phyloP scores from a whole-genome alignment of 2,329 filamentous ascomycete species.

The Plenodomus biglobosus region DNA sequence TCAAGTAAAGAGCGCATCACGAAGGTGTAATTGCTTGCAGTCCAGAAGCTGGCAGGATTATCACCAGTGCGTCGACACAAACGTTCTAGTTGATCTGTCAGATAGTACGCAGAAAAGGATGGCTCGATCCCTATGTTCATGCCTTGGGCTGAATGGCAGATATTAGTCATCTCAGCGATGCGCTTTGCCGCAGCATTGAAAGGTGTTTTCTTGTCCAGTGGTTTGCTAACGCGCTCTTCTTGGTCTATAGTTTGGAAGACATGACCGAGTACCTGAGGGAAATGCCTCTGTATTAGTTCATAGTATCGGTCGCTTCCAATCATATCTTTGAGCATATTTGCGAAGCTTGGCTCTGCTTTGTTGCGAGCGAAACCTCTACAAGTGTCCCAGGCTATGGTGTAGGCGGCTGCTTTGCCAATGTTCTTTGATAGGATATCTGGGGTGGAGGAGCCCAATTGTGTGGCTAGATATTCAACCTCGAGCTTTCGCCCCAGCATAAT shows the following conservation, averaged over 20 bases:
- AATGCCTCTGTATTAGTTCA: slow-evolving; percentile 65
- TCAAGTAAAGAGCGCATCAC: slow-evolving; percentile 78
- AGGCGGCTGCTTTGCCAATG: slow-evolving; percentile 80
- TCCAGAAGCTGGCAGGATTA: slow-evolving; percentile 70
- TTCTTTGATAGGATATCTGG: slow-evolving; percentile 55
- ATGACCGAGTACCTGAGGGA: slow-evolving; percentile 73
- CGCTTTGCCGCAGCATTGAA: slow-evolving; percentile 64
- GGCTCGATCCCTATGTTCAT: slow-evolving; percentile 84
- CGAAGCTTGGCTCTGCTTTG: slow-evolving; percentile 57
- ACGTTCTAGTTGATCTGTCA: slow-evolving; percentile 73
- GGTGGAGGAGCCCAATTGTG: slow-evolving; percentile 35
- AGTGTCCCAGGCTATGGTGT: slow-evolving; percentile 78
- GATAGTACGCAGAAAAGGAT: slow-evolving; percentile 75
- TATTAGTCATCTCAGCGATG: slow-evolving; percentile 68
- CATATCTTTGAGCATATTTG: slow-evolving; percentile 67
- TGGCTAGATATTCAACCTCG: slow-evolving; percentile 62
- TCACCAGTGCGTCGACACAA: slow-evolving; percentile 70
- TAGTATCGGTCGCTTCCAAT: slow-evolving; percentile 69
- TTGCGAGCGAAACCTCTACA: slow-evolving; percentile 42
- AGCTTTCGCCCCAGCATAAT: slow-evolving; percentile 76
- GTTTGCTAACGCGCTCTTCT: slow-evolving; percentile 34
- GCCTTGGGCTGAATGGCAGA: slow-evolving; percentile 64
- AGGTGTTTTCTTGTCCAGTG: slow-evolving; percentile 60
- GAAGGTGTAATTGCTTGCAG: slow-evolving; percentile 70
- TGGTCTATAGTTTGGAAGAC: slow-evolving; percentile 69